Conservation (phyloP, 108 stramenopile genomes). For the Cyclotella sp. region DNA sequence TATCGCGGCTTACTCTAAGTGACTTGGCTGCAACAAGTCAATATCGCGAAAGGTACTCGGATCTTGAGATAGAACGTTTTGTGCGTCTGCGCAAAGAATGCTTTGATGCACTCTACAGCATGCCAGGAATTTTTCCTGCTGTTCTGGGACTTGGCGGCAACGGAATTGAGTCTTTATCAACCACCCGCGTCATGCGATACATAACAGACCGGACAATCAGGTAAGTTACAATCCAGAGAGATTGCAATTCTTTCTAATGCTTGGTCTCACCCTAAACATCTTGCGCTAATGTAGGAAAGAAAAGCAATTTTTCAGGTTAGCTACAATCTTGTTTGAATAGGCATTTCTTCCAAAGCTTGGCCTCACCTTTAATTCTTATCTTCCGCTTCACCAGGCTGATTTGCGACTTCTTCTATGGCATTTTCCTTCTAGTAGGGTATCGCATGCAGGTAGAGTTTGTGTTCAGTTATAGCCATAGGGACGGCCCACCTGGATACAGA, state of each 20-base stretch:
- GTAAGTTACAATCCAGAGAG: too few relatives aligned
- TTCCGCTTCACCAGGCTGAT: constrained; percentile 6
- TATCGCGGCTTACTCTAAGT: constrained; percentile 40
- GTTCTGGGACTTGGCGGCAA: constrained; percentile 39
- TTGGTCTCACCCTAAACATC: too few relatives aligned
- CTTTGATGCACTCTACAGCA: constrained; percentile 34
- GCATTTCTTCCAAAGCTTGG: neutral
- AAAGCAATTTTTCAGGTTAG: constrained; percentile 39
- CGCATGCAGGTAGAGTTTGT: constrained; percentile 50
- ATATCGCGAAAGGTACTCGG: constrained; percentile 42
- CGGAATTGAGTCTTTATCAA: constrained; percentile 40
- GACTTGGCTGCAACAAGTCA: constrained; percentile 43
- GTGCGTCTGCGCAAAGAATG: constrained; percentile 23
- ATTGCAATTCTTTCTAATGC: too few relatives aligned
- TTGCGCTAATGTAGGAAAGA: constrained; percentile 11
- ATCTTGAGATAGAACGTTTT: constrained; percentile 48
- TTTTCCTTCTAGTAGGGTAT: constrained; percentile 48
- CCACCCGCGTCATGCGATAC: constrained; percentile 52
- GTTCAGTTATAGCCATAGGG: constrained; percentile 20
- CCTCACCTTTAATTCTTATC: neutral
- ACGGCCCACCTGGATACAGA: constrained; percentile 35
- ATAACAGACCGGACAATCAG: constrained; percentile 42
- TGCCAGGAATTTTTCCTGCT: constrained; percentile 51
- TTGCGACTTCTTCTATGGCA: constrained; percentile 45
- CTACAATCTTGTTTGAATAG: neutral